Evolutionary conservation across 306 rosid genomes (phyloP), one percentile per base, ranked within the genome.

Genomic region (Lathyrus tuberosus): DNA sequence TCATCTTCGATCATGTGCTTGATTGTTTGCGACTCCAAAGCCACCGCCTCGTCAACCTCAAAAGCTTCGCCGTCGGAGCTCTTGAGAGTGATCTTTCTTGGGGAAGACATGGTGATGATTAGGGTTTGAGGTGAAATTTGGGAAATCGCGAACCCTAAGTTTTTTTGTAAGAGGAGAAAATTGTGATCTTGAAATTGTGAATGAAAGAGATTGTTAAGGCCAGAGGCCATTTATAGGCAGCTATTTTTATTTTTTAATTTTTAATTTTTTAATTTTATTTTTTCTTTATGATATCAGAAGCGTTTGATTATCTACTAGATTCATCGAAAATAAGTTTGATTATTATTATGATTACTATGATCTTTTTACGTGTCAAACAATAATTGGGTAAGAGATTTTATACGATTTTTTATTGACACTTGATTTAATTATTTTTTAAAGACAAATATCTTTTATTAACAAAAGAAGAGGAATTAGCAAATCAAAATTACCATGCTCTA

Each of bases 41-140:
- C 98, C 62, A 89, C 95, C 10, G 81, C 85, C 47, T 84, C 92
- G 2, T 89, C 96, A 0, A 92, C 84, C 75, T 87, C 88, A 54
- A 92, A 92, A 3, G 84, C n/a, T 63, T 87, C 95, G 8, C 89
- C 86, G 44, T 92, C 98, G 1, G 88, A 89, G 77, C 95, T 89
- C 82, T 71, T 88, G 15, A 92, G 75, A 24, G 84, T 76, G 74
- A 92, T 83, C 77, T 83, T 89, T 80, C 42, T 84, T 30, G 76
- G 71, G 42, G 80, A 49, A 26, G 92, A 73, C 57, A 86, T 81
- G 54, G 67, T 53, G 72, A 47, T 35, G 10, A 63, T 22, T 76
- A 10, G 8, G 44, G 3, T 53, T 8, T 6, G 54, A 6, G 42
- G 30, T 5, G 59, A 38, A 47, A 14, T 14, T 40, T 3, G 6